Conservation (phyloP, 2,329 filamentous ascomycete genomes). For the Hortaea sp. region DNA sequence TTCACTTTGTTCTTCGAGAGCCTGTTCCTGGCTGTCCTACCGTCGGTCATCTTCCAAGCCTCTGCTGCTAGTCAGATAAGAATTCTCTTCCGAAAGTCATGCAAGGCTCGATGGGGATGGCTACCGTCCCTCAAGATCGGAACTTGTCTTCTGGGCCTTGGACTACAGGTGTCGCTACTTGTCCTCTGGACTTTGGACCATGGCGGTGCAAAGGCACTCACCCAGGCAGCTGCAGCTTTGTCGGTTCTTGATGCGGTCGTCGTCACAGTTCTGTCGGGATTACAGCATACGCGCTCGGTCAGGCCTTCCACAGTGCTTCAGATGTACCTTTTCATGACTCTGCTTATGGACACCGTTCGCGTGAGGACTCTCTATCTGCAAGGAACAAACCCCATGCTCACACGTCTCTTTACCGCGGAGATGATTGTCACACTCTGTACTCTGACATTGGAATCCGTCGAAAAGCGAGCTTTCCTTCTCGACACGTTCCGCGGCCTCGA, state of each 20-base stretch:
- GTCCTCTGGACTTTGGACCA: too few species aligned
- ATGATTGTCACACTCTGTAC: not conserved
- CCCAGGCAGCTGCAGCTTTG: not conserved
- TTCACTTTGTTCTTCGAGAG: not conserved
- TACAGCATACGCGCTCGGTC: not conserved
- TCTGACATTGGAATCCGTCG: not conserved
- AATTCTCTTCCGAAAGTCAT: not conserved
- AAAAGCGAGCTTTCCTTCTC: not conserved
- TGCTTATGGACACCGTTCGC: not conserved
- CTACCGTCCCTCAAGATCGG: not conserved
- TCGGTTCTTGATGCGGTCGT: not conserved
- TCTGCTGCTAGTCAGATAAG: not conserved
- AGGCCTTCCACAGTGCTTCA: not conserved
- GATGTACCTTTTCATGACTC: not conserved
- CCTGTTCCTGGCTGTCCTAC: not conserved
- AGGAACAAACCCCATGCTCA: not conserved
- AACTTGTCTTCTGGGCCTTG: too few species aligned
- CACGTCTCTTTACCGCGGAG: not conserved
- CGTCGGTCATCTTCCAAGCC: not conserved
- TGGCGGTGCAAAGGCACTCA: not conserved
- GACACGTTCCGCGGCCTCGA: not conserved
- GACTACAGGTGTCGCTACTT: too few species aligned
- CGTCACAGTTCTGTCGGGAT: not conserved
- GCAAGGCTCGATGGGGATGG: not conserved
- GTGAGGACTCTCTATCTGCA: not conserved